These are phyloP conservation scores for Podaxis sp. DNA, from an alignment of 768 basidiomycete species.

Conservation along the genomic window DNA sequence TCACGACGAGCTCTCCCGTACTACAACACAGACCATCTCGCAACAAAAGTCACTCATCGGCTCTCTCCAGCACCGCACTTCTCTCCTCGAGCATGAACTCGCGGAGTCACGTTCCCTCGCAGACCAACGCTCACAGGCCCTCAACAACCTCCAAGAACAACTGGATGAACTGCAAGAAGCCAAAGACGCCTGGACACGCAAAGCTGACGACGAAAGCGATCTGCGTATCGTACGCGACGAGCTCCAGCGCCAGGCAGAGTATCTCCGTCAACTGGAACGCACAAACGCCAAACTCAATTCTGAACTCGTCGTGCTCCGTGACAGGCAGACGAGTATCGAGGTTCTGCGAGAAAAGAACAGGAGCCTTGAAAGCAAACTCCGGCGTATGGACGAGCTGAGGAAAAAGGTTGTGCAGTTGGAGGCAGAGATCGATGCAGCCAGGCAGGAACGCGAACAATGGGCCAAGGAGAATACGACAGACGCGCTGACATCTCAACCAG, in stretches of 20 bases:
- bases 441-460: conserved; percentile 57
- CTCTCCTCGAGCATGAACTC: conserved; percentile 50
- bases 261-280: conserved; percentile 60
- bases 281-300: conserved; percentile 54
- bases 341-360: conserved; percentile 77
- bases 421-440: conserved; percentile 62
- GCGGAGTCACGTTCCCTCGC: conserved; percentile 39
- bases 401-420: conserved; percentile 58
- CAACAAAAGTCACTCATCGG: conserved; percentile 53
- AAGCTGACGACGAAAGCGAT: conserved; percentile 45
- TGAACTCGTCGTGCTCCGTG: conserved; percentile 55
- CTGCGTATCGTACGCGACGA: conserved; percentile 69
- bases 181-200: conserved; percentile 29
- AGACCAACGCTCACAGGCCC: conserved; percentile 37
- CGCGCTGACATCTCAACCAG: conserved; percentile 18
- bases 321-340: conserved; percentile 60
- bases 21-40: conserved; percentile 47
- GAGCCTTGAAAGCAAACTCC: conserved; percentile 53
- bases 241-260: conserved; percentile 61
- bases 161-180: conserved; percentile 43
- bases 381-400: conserved; percentile 51
- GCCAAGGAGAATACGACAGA: conserved; percentile 11
- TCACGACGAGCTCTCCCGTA: conserved; percentile 46
- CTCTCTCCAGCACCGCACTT: conserved; percentile 44
- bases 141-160: conserved; percentile 46